These are phyloP conservation scores for Phaeosphaeria sp. DNA, from an alignment of 2,329 filamentous ascomycete genomes.

Conservation along the genomic window DNA sequence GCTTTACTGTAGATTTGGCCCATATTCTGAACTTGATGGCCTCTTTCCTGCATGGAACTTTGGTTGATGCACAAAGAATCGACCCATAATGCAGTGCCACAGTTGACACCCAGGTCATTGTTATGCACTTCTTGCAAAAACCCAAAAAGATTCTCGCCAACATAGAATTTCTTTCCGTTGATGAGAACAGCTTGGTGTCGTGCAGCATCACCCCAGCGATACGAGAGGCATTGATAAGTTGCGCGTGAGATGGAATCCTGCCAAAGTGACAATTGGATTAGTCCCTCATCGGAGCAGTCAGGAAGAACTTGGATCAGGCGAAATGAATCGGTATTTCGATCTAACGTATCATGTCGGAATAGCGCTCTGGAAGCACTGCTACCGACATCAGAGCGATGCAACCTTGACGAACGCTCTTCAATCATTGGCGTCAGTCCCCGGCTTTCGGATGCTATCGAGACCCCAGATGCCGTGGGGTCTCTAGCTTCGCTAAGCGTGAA, in stretches of 20 bases:
- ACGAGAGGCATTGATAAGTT: slow-evolving; percentile 6
- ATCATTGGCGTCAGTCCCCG: background rate
- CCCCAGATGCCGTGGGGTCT: background rate
- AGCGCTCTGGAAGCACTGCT: background rate
- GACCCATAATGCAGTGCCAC: slow-evolving; percentile 9
- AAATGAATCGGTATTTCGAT: background rate
- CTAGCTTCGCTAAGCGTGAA: background rate
- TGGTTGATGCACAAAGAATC: slow-evolving; percentile 19
- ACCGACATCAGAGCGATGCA: background rate
- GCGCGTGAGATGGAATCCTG: background rate
- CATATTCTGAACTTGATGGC: slow-evolving; percentile 14
- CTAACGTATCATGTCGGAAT: background rate
- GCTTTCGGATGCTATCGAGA: background rate
- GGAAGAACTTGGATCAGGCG: slow-evolving; percentile 2
- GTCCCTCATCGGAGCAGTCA: background rate
- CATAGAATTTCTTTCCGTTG: background rate
- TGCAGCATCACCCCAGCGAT: background rate
- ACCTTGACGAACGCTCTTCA: background rate
- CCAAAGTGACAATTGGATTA: background rate
- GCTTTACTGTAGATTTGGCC: slow-evolving; percentile 5
- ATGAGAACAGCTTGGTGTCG: background rate
- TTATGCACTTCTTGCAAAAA: background rate
- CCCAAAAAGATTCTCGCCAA: background rate
- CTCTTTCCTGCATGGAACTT: slow-evolving; percentile 5
- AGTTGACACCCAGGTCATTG: background rate